Evolutionary conservation across 2,329 filamentous ascomycete genomes (phyloP).

Genomic region (Pseudogymnoascus sp.): DNA sequence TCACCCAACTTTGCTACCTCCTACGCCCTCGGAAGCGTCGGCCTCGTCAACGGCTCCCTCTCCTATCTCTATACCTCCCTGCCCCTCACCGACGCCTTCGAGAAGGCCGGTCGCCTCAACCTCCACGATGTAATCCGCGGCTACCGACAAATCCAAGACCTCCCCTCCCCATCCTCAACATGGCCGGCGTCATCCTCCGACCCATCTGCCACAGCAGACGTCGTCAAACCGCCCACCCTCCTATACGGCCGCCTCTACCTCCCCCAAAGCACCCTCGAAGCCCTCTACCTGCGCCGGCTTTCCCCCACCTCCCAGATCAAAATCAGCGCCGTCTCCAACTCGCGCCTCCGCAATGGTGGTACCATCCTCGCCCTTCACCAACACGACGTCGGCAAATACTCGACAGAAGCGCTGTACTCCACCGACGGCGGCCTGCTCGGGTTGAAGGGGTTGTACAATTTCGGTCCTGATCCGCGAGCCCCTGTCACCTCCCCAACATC

Average conservation of each 20-base stretch:
- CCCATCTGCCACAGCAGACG: conserved; percentile 1
- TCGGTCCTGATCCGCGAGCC: conserved; percentile 43
- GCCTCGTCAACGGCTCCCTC: conserved; percentile 90
- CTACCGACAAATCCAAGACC: conserved; percentile 68
- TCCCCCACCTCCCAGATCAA: conserved; percentile 72
- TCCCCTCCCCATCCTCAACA: conserved; percentile 42
- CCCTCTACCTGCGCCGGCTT: conserved; percentile 70
- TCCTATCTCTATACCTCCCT: conserved; percentile 93
- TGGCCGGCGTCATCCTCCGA: conserved; percentile 26
- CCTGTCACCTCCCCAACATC: conserved; percentile 18
- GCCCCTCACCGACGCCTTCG: conserved; percentile 54
- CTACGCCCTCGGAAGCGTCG: conserved; percentile 82
- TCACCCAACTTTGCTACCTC: conserved; percentile 90
- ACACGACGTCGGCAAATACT: conserved; percentile 81
- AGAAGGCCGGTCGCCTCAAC: conserved; percentile 63
- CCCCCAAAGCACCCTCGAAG: conserved; percentile 78
- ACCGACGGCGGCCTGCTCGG: conserved; percentile 88
- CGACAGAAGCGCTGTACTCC: conserved; percentile 81
- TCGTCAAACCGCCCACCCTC: conserved; percentile 47
- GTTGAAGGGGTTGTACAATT: conserved; percentile 86
- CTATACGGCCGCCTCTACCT: conserved; percentile 74
- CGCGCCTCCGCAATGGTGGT: conserved; percentile 63
- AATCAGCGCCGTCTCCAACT: conserved; percentile 68
- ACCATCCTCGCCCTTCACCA: conserved; percentile 66
- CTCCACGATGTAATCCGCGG: conserved; percentile 71